Conservation (phyloP, 768 basidiomycete species). For the Termitomyces titanicus region DNA sequence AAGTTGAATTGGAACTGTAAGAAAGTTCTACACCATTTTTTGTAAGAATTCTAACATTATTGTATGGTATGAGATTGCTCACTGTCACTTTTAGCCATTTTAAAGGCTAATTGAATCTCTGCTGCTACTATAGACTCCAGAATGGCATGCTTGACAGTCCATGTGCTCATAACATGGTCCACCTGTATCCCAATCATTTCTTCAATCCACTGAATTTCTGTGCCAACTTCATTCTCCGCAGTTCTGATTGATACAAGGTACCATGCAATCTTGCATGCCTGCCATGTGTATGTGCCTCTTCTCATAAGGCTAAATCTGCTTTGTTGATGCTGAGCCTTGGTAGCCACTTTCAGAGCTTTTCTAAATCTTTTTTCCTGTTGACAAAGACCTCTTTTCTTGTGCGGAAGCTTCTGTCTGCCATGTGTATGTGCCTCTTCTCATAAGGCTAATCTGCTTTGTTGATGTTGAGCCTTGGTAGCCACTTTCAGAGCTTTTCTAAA, state of each 20-base stretch:
- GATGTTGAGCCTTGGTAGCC: neutral
- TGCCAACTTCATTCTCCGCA: neutral
- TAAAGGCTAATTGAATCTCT: constrained; percentile 18
- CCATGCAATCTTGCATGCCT: neutral
- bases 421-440: neutral
- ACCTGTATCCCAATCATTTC: neutral
- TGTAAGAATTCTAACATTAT: too few relatives aligned
- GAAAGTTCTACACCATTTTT: neutral
- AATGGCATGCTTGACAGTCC: constrained; percentile 1
- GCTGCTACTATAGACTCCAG: constrained; percentile 16
- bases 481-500: neutral
- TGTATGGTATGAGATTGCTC: neutral
- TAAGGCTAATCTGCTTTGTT: neutral
- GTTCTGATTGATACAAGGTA: neutral
- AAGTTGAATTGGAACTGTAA: neutral
- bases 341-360: neutral
- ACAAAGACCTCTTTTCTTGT: neutral
- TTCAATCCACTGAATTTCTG: neutral
- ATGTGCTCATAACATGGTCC: neutral
- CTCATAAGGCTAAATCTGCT: neutral
- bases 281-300: neutral
- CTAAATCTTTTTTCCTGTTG: neutral
- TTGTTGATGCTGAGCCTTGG: neutral
- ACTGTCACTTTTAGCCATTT: constrained; percentile 2
- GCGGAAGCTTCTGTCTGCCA: too few relatives aligned